Evolutionary conservation across 805 yeast genomes (phyloP), one percentile per base, ranked within the genome.

Genomic region (Tetrapisispora fleetii): DNA sequence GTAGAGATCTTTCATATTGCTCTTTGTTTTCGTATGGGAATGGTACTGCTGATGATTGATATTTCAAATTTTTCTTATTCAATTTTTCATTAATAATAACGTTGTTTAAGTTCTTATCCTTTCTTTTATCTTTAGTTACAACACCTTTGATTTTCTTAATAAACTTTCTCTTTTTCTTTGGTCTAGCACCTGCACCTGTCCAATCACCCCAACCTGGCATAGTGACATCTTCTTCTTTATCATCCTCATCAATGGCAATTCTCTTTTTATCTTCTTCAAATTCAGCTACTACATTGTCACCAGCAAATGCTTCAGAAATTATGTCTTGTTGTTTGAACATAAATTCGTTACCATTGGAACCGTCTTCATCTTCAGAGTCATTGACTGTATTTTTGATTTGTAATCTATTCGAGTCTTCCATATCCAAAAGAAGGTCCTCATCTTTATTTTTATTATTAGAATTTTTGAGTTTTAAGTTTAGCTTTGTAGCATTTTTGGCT

Each of bases 151-250:
- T 71, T 54, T 79, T 85, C 57, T 84, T 79, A 35, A 83, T 73
- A 48, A 84, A 73, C 63, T 80, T 83, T 62, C 79, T 77, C 63
- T 78, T 80, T 61, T 76, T 64, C 40, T 75, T 51, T 64, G 70
- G 63, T 53, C 63, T 67, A 14, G 67, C 62, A 21, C 74, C 72
- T 11, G 68, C 62, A 19, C 75, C 74, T 11, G 91, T 85, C 99
- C 99, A 93, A 40, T 84, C 85, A 43, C 98, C 98, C 97, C 98
- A 93, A 1, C 99, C 99, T 3, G 97, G 98, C 46, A 90, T 68
- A 0, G 95, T 83, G 43, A 84, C 69, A 62, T 90, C 96, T 50
- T 84, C 82, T 58, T 83, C 89, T 61, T 87, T 76, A 66, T 91
- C 97, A 50, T 80, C 97, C 65, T 91, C 97, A 43, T 84, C 89